A percentile compares a stretch with the other conserved stretches of the same genome.
Evolutionary conservation across 495 filamentous ascomycete species (phyloP).

Genomic region (Corynascus novoguineensis): DNA sequence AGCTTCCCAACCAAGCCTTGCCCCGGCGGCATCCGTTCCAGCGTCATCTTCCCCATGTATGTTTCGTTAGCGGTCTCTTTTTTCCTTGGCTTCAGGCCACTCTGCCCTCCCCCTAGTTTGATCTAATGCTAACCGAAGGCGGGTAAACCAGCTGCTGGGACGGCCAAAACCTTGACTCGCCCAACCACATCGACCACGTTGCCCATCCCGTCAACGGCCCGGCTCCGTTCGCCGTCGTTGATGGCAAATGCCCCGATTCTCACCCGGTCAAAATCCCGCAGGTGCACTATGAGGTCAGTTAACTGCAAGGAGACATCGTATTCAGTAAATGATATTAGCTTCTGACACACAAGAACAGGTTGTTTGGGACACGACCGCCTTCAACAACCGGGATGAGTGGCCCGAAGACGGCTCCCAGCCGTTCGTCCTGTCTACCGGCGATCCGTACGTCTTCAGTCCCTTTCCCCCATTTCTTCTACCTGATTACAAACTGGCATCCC

Average conservation of each 20-base stretch:
- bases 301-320: too few species aligned
- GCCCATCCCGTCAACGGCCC: slow-evolving; percentile 41
- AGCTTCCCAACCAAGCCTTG: slow-evolving; percentile 35
- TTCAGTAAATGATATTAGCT: neutral
- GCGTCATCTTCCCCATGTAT: slow-evolving; percentile 47
- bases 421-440: slow-evolving; percentile 44
- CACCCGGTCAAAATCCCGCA: slow-evolving; percentile 49
- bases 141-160: slow-evolving; percentile 45
- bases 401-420: slow-evolving; percentile 44
- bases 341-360: slow-evolving; percentile 21
- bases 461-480: neutral
- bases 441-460: slow-evolving; percentile 20
- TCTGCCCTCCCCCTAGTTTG: too few species aligned
- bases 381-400: slow-evolving; percentile 43
- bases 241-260: slow-evolving; percentile 40
- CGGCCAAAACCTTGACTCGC: slow-evolving; percentile 46
- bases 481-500: too few species aligned
- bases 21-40: slow-evolving; percentile 44
- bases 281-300: slow-evolving; percentile 41
- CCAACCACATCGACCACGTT: slow-evolving; percentile 46
- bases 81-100: too few species aligned
- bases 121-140: neutral
- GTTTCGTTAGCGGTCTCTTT: too few species aligned
- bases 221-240: slow-evolving; percentile 40
- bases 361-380: slow-evolving; percentile 46